A percentile compares a stretch with the other conserved stretches of the same genome.
phyloP scores from a whole-genome alignment of 2,329 filamentous ascomycete species.

The Ophiostoma sp. region DNA sequence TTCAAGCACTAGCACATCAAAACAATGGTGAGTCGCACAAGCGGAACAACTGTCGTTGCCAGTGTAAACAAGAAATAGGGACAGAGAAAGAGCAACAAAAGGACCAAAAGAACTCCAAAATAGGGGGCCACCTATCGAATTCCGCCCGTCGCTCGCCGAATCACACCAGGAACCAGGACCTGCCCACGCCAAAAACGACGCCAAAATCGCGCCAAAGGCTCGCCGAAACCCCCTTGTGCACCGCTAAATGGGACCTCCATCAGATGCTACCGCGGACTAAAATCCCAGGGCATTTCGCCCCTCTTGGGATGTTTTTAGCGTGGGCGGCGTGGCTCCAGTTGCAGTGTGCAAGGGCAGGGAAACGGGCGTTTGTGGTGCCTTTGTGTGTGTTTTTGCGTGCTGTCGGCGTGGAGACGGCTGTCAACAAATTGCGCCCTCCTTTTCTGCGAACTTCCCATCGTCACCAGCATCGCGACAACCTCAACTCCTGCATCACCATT shows the following conservation, averaged over 20 bases:
- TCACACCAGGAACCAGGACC: not conserved
- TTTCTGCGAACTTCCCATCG: conserved; percentile 5
- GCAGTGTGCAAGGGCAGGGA: not conserved
- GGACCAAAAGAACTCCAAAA: not conserved
- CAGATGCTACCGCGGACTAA: conserved; percentile 16
- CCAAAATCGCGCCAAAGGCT: conserved; percentile 21
- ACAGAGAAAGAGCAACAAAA: not conserved
- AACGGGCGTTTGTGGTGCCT: not conserved
- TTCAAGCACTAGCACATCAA: conserved; percentile 9
- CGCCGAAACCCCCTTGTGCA: not conserved
- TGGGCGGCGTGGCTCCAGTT: conserved; percentile 11
- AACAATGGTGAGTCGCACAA: conserved; percentile 23
- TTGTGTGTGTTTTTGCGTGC: conserved; percentile 8
- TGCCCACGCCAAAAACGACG: conserved; percentile 16
- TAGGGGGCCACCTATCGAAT: not conserved
- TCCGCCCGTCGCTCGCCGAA: not conserved
- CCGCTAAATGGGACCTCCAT: conserved; percentile 17
- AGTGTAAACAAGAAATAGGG: conserved; percentile 17
- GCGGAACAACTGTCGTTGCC: conserved; percentile 16
- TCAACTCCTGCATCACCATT: not conserved
- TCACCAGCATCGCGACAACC: not conserved
- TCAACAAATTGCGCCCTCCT: conserved; percentile 19
- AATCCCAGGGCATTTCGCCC: conserved; percentile 1
- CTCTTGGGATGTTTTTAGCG: conserved; percentile 8
- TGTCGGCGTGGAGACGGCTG: conserved; percentile 10